These are phyloP conservation scores for Chaetomium olivaceum DNA, from an alignment of 2,329 filamentous ascomycete genomes.

Conservation along the genomic window DNA sequence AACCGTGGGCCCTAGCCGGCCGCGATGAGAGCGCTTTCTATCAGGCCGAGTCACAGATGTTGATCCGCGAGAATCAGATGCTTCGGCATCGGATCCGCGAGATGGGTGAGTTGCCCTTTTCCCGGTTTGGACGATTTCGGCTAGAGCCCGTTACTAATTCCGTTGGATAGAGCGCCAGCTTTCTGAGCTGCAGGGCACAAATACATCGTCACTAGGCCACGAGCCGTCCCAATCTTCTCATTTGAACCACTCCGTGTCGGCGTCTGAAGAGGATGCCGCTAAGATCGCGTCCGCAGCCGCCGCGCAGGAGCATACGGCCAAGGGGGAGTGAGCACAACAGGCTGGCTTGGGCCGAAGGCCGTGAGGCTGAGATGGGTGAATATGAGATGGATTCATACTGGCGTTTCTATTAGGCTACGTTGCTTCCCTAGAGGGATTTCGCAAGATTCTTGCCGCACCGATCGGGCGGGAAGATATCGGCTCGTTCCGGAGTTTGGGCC, in stretches of 20 bases:
- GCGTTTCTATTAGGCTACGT: not conserved
- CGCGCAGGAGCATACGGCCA: not conserved
- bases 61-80: slow-evolving; percentile 82
- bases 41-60: slow-evolving; percentile 76
- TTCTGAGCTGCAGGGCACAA: slow-evolving; percentile 43
- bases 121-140: not conserved
- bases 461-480: not conserved
- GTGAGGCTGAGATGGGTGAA: not conserved
- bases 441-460: not conserved
- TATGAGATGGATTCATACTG: too few species aligned
- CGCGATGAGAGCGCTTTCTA: slow-evolving; percentile 78
- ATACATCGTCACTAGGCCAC: slow-evolving; percentile 40
- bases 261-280: slow-evolving; percentile 43
- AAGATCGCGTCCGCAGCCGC: slow-evolving; percentile 10
- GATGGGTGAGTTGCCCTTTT: slow-evolving; percentile 54
- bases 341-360: not conserved
- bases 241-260: slow-evolving; percentile 49
- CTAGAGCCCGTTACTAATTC: not conserved
- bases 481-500: not conserved
- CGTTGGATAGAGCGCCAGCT: slow-evolving; percentile 52
- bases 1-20: slow-evolving; percentile 60
- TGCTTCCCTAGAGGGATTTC: slow-evolving; percentile 1
- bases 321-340: not conserved
- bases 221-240: slow-evolving; percentile 54
- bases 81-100: slow-evolving; percentile 72